These are phyloP conservation scores for Paramyrothecium roridum DNA, from an alignment of 2,329 filamentous ascomycete genomes.

Conservation along the genomic window DNA sequence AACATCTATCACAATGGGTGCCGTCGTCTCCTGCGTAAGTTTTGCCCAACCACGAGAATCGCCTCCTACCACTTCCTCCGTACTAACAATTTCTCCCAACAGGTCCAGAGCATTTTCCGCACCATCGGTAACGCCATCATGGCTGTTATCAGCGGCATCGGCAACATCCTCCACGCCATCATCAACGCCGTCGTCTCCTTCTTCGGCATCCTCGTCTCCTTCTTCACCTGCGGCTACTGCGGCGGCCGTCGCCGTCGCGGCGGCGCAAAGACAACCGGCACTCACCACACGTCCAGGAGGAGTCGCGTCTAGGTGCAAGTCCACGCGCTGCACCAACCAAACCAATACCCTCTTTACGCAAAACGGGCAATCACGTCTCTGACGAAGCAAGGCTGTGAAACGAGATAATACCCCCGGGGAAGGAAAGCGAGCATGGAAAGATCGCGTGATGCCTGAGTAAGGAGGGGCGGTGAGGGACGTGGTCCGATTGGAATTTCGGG, in stretches of 20 bases:
- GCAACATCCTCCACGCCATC: slow-evolving; percentile 61
- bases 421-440: neutral
- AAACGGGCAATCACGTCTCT: neutral
- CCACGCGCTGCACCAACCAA: neutral
- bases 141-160: slow-evolving; percentile 66
- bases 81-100: slow-evolving; percentile 13
- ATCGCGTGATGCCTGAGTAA: too few relatives aligned
- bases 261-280: slow-evolving; percentile 9
- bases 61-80: neutral
- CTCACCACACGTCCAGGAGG: slow-evolving; percentile 14
- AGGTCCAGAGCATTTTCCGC: slow-evolving; percentile 59
- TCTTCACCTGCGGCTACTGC: slow-evolving; percentile 53
- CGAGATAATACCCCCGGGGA: neutral
- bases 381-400: neutral
- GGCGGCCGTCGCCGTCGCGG: slow-evolving; percentile 15
- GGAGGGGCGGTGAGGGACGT: neutral
- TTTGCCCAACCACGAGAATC: neutral
- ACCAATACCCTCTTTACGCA: neutral
- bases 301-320: slow-evolving; percentile 13
- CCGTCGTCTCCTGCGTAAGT: slow-evolving; percentile 80
- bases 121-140: slow-evolving; percentile 66
- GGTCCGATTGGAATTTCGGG: neutral
- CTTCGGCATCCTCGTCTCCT: slow-evolving; percentile 64
- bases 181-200: slow-evolving; percentile 64
- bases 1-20: slow-evolving; percentile 61